phyloP scores from a whole-genome alignment of 2,329 filamentous ascomycete genomes.

The Trichoderma lentiforme region DNA sequence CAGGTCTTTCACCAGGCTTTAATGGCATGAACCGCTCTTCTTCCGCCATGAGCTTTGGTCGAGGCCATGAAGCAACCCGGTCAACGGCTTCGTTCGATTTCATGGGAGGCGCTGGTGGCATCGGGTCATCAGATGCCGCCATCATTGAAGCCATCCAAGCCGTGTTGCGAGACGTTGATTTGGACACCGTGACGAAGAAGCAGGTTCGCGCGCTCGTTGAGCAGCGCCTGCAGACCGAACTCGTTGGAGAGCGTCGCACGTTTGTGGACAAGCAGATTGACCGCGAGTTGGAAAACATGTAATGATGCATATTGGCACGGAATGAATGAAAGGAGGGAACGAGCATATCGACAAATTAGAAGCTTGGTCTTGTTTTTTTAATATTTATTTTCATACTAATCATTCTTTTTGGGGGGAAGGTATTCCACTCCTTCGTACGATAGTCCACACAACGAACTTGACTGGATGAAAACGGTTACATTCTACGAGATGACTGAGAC shows the following conservation, averaged over 20 bases:
- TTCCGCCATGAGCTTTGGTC: constrained; percentile 47
- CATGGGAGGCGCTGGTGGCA: constrained; percentile 49
- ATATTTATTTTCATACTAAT: constrained; percentile 17
- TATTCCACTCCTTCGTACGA: constrained; percentile 5
- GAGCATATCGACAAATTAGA: constrained; percentile 9
- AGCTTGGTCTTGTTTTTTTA: constrained; percentile 4
- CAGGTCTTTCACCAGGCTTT: constrained; percentile 24
- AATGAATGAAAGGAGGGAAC: not conserved
- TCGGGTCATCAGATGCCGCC: constrained; percentile 67
- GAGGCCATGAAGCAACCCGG: constrained; percentile 45
- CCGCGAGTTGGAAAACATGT: constrained; percentile 91
- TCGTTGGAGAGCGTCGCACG: constrained; percentile 77
- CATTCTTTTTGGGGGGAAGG: constrained; percentile 5
- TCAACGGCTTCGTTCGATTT: constrained; percentile 59
- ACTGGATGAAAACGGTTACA: constrained; percentile 3
- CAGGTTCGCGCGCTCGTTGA: constrained; percentile 89
- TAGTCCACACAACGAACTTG: constrained; percentile 7
- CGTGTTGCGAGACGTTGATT: constrained; percentile 82
- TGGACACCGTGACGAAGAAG: constrained; percentile 98
- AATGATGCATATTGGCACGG: constrained; percentile 43
- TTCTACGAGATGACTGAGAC: constrained; percentile 3
- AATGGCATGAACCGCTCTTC: constrained; percentile 38
- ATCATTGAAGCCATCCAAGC: constrained; percentile 83
- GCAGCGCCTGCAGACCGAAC: constrained; percentile 85
- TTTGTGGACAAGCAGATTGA: constrained; percentile 96